These are phyloP conservation scores for Diaporthe citrichinensis DNA, from an alignment of 2,329 filamentous ascomycete species.

Conservation along the genomic window DNA sequence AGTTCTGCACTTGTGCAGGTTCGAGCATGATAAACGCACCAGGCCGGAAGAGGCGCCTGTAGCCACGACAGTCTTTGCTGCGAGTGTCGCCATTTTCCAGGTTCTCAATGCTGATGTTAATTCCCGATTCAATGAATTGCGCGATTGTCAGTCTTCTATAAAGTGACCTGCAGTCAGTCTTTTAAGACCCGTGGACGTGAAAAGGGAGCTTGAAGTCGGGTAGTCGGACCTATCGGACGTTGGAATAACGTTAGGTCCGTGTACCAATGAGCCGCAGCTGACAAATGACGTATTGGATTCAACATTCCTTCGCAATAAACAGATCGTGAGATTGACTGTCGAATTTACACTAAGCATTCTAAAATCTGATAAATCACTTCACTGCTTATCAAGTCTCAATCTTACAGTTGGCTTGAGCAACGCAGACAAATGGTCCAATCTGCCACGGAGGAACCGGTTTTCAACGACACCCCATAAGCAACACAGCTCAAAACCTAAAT, in stretches of 20 bases:
- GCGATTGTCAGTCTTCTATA: neutral
- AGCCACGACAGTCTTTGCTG: conserved; percentile 64
- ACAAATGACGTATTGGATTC: conserved; percentile 10
- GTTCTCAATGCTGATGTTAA: no score
- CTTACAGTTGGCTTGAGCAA: no score
- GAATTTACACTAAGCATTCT: no score
- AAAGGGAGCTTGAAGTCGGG: neutral
- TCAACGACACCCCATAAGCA: neutral
- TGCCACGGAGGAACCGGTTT: no score
- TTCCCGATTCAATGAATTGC: neutral
- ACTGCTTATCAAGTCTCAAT: neutral
- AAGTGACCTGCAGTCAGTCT: neutral
- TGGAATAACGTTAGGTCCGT: conserved; percentile 22
- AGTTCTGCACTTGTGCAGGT: neutral
- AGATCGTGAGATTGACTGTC: neutral
- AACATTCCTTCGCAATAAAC: neutral
- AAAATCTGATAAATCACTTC: neutral
- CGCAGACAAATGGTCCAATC: neutral
- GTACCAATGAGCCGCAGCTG: conserved; percentile 3
- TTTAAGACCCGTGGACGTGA: neutral
- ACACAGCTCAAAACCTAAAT: neutral
- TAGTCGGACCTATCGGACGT: conserved; percentile 9
- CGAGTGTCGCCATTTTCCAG: conserved; percentile 39
- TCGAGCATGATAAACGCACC: conserved; percentile 50
- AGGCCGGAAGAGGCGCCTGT: conserved; percentile 65